phyloP scores from a whole-genome alignment of 1,284 basidiomycete species.

The Cutaneotrichosporon dermatis region DNA sequence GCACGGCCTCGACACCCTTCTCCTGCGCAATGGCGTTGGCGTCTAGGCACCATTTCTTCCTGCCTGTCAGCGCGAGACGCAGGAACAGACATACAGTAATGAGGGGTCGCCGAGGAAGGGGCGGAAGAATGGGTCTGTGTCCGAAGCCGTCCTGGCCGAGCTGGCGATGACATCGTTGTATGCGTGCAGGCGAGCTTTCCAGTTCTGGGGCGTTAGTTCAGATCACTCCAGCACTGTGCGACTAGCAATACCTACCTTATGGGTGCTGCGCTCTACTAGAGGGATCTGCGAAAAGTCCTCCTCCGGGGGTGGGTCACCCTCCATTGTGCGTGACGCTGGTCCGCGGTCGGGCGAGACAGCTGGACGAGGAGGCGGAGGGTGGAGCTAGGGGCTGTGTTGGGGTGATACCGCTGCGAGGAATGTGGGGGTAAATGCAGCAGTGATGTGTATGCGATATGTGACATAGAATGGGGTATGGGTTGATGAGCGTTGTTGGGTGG shows the following conservation, averaged over 20 bases:
- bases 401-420: too few relatives aligned
- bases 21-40: slow-evolving; percentile 97
- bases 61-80: slow-evolving; percentile 23
- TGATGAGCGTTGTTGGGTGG: too few relatives aligned
- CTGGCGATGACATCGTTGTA: slow-evolving; percentile 84
- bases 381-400: too few relatives aligned
- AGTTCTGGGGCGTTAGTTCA: slow-evolving; percentile 57
- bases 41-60: slow-evolving; percentile 85
- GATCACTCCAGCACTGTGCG: not conserved
- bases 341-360: not conserved
- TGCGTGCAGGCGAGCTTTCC: slow-evolving; percentile 93
- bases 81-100: slow-evolving; percentile 27
- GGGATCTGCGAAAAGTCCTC: slow-evolving; percentile 86
- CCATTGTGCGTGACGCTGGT: slow-evolving; percentile 55
- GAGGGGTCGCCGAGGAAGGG: slow-evolving; percentile 63
- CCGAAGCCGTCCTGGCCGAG: slow-evolving; percentile 82
- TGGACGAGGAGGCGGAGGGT: too few relatives aligned
- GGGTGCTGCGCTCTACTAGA: slow-evolving; percentile 73
- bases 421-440: too few relatives aligned
- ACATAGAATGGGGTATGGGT: too few relatives aligned
- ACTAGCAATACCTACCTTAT: slow-evolving; percentile 60
- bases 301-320: slow-evolving; percentile 81
- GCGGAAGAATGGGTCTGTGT: slow-evolving; percentile 88
- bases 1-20: slow-evolving; percentile 84
- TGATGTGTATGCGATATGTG: too few relatives aligned